phyloP scores from a whole-genome alignment of 2,329 filamentous ascomycete species.

The Phoma sp. region DNA sequence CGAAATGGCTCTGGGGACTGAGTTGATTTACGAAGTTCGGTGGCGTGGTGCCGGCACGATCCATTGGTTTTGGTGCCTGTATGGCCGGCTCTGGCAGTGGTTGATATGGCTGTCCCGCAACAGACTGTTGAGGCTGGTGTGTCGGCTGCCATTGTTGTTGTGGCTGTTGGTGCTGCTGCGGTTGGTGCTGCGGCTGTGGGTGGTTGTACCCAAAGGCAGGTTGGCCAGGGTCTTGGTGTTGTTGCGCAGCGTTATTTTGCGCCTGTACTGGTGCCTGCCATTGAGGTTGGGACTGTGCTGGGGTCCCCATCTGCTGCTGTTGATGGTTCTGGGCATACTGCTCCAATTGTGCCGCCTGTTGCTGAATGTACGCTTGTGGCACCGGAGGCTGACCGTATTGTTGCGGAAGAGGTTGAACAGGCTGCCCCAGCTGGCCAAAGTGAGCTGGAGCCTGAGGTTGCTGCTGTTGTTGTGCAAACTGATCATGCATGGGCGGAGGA shows the following conservation, averaged over 20 bases:
- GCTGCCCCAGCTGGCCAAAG: slow-evolving; percentile 25
- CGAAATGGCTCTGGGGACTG: slow-evolving; percentile 41
- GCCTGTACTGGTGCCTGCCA: slow-evolving; percentile 30
- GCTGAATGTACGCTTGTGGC: slow-evolving; percentile 24
- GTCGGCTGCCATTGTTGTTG: slow-evolving; percentile 31
- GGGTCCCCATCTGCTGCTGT: slow-evolving; percentile 14
- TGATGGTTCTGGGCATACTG: slow-evolving; percentile 13
- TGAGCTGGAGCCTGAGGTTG: slow-evolving; percentile 24
- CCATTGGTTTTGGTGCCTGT: slow-evolving; percentile 39
- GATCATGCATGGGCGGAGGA: slow-evolving; percentile 13
- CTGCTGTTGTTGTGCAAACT: slow-evolving; percentile 18
- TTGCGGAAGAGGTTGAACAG: slow-evolving; percentile 26
- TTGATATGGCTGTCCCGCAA: slow-evolving; percentile 26
- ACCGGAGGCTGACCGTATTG: slow-evolving; percentile 17
- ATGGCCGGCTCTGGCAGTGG: slow-evolving; percentile 29
- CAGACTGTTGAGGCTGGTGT: slow-evolving; percentile 31
- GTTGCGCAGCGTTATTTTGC: slow-evolving; percentile 19
- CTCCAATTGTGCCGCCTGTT: slow-evolving; percentile 19
- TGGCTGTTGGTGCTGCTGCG: slow-evolving; percentile 2
- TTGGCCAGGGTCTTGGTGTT: slow-evolving; percentile 20
- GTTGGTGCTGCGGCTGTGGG: slow-evolving; percentile 13
- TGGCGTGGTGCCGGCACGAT: slow-evolving; percentile 32
- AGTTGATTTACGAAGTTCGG: slow-evolving; percentile 35
- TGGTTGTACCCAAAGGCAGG: slow-evolving; percentile 16
- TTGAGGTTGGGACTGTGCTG: slow-evolving; percentile 25